Base-by-base conservation (phyloP, 805 yeast species). In the Suhomyces prunicola region DNA sequence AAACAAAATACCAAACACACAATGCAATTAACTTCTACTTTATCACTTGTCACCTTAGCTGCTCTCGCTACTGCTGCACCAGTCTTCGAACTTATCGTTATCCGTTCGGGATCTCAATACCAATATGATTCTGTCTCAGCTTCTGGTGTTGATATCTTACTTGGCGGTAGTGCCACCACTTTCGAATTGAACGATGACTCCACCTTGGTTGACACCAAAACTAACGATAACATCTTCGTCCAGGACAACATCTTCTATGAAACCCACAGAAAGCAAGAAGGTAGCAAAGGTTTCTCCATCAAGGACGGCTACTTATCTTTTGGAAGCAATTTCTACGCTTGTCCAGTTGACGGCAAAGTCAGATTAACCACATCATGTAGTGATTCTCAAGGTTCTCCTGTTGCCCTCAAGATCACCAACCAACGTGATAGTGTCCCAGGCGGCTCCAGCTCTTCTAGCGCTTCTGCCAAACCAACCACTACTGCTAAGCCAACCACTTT, bases 31-130 rank as follows among this genome's bases (percentile, higher is more conserved):
- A 44, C 57, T 19, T 50, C 55, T 19, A 53, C 64, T 33, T 51
- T 65, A 29, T 59, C 66, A 7, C 50, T 61, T 40, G 52, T 63
- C 46, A 51, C 66, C 35, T 36, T 66, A 23, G 56, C 60, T 50
- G 58, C 69, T 52, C 51, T 64, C 39, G 70, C 68, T 29, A 50
- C 61, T 26, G 67, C 71, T 17, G 66, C 63, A 9, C 57, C 55
- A 48, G 50, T 59, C 17, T 58, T 67, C 51, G 46, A 54, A 24
- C 55, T 63, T 15, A 48, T 64, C 29, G 53, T 62, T 33, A 63
- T 67, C 35, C 60, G 62, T 44, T 67, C 71, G 7, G 72, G 69
- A 9, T 58, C 69, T 8, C 50, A 44, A 7, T 63, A 58, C 60
- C 72, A 68, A 40, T 66, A 62, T 56, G 31, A 48, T 49, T 39